Evolutionary conservation across 2,329 filamentous ascomycete genomes (phyloP).

Genomic region (Biscogniauxia sp.): DNA sequence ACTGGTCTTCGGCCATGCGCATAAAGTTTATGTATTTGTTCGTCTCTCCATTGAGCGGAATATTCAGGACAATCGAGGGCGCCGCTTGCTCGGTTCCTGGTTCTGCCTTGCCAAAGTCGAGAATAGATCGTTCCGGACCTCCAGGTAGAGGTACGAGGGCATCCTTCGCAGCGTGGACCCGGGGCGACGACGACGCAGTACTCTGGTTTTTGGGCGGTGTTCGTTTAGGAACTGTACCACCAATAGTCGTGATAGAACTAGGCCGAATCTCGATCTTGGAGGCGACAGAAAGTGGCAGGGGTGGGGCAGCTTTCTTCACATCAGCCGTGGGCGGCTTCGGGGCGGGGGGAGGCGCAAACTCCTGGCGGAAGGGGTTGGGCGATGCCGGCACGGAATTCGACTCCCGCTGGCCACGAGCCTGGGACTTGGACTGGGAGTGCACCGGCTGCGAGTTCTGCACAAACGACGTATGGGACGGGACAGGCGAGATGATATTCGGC

Average conservation of each 20-base stretch:
- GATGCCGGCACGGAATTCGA: constrained; percentile 41
- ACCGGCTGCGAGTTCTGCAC: constrained; percentile 28
- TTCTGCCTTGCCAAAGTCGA: constrained; percentile 59
- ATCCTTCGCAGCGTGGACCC: constrained; percentile 49
- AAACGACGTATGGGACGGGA: constrained; percentile 37
- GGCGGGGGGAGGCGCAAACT: constrained; percentile 36
- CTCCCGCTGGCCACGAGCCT: constrained; percentile 34
- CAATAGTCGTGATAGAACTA: constrained; percentile 34
- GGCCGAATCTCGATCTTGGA: constrained; percentile 35
- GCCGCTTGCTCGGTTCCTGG: constrained; percentile 58
- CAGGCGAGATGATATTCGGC: constrained; percentile 39
- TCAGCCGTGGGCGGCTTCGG: constrained; percentile 33
- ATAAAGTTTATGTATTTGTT: constrained; percentile 97
- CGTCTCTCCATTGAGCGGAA: constrained; percentile 75
- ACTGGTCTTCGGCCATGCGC: constrained; percentile 86
- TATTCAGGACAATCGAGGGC: constrained; percentile 79
- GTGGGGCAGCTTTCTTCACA: constrained; percentile 38
- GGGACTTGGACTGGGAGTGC: constrained; percentile 25
- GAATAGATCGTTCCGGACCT: constrained; percentile 52
- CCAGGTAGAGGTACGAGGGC: constrained; percentile 34
- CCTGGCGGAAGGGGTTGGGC: constrained; percentile 39
- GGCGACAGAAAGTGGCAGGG: constrained; percentile 23
- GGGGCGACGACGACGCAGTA: constrained; percentile 46
- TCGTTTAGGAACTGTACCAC: constrained; percentile 28
- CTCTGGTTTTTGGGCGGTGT: constrained; percentile 37